A percentile compares a stretch with the other conserved stretches of the same genome.
These are phyloP conservation scores for Thermochaetoides thermophila DNA, from an alignment of 495 filamentous ascomycete species.

Conservation along the genomic window DNA sequence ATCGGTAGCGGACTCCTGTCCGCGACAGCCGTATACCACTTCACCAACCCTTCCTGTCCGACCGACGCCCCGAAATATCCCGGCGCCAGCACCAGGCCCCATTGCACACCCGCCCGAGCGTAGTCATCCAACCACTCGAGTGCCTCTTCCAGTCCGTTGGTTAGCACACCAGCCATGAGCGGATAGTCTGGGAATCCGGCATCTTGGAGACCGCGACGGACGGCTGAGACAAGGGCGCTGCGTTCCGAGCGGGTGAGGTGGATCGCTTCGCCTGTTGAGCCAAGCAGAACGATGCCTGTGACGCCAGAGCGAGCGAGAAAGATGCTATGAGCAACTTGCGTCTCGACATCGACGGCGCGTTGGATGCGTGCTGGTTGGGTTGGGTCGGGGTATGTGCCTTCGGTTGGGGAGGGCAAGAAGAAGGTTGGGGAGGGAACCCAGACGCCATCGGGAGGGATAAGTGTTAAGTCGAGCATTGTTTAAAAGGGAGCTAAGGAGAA, in stretches of 20 bases:
- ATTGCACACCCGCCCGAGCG: conserved; percentile 44
- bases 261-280: conserved; percentile 54
- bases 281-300: conserved; percentile 49
- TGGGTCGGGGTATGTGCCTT: not conserved
- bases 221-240: conserved; percentile 34
- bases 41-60: conserved; percentile 33
- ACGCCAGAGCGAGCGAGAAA: conserved; percentile 49
- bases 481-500: too few relatives aligned
- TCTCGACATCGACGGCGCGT: conserved; percentile 32
- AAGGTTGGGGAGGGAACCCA: conserved; percentile 32
- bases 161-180: conserved; percentile 52
- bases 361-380: conserved; percentile 1
- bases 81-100: conserved; percentile 44
- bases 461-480: too few relatives aligned
- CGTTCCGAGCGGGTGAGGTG: conserved; percentile 48
- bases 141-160: conserved; percentile 48
- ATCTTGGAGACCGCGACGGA: conserved; percentile 36
- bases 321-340: conserved; percentile 43
- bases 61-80: conserved; percentile 40
- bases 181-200: conserved; percentile 48
- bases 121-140: conserved; percentile 42
- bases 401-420: conserved; percentile 14
- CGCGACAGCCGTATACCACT: conserved; percentile 41
- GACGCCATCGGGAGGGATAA: conserved; percentile 27
- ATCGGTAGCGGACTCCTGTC: conserved; percentile 39